These are phyloP conservation scores for Cladosporium sp. DNA, from an alignment of 2,329 filamentous ascomycete genomes.

Conservation along the genomic window DNA sequence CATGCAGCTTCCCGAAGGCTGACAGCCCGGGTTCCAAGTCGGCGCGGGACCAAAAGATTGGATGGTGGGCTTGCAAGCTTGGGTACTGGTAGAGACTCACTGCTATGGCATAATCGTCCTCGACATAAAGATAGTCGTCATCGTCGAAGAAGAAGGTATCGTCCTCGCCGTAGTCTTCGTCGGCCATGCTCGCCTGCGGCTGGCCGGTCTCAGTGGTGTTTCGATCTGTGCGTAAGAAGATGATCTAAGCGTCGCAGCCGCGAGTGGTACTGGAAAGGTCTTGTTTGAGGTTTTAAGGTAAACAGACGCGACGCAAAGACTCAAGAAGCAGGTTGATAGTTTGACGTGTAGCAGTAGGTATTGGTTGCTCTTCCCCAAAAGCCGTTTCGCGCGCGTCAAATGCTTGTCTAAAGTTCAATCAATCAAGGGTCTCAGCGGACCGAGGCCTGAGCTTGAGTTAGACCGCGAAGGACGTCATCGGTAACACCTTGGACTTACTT, in stretches of 20 bases:
- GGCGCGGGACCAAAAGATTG: too few species aligned
- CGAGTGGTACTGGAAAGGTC: too few species aligned
- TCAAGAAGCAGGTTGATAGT: too few species aligned
- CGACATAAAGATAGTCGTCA: constrained; percentile 43
- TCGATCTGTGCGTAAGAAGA: neutral
- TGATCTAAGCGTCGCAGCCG: too few species aligned
- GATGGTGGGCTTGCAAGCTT: neutral
- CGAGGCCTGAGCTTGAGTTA: too few species aligned
- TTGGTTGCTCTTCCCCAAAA: neutral
- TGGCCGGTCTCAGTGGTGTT: neutral
- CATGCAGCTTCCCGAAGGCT: constrained; percentile 14
- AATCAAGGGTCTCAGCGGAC: neutral
- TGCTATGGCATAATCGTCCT: constrained; percentile 39
- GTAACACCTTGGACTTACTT: too few species aligned
- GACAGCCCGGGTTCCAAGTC: neutral
- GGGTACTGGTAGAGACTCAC: constrained; percentile 24
- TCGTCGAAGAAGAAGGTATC: constrained; percentile 33
- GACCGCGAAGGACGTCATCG: too few species aligned
- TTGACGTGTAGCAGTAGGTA: too few species aligned
- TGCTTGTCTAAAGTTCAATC: neutral
- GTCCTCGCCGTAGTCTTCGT: constrained; percentile 35
- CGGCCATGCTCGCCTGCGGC: constrained; percentile 19
- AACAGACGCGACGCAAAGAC: too few species aligned
- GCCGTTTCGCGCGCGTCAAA: neutral
- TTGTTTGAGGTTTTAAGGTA: too few species aligned